Base-by-base conservation (phyloP, 352 stramenopile genomes). In the Aphanomyces euteiches region DNA sequence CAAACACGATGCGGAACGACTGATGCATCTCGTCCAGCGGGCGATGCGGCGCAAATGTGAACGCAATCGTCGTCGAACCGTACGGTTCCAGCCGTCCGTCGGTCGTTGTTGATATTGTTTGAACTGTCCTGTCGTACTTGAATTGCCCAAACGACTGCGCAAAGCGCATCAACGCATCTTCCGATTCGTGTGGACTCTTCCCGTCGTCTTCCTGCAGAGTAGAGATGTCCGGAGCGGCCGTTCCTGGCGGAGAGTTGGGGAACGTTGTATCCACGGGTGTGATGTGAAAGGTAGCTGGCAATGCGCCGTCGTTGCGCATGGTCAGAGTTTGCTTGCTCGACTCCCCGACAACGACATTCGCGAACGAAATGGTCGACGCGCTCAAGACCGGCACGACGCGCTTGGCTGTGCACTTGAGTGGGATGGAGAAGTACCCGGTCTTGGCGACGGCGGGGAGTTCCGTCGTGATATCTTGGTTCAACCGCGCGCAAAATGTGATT, bases 391-490 rank as follows among this genome's bases (percentile, higher is more conserved):
- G 90, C 0, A 92, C 79, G 0, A 85, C 80, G 34, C 93, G 94
- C 47, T 93, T 90, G 58, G 81, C 93, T 2, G 87, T 91, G 56
- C 92, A 98, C 3, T 70, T 75, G 1, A 98, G 67, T 7, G 89
- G 88, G 4, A 98, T 79, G 2, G 74, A 72, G 28, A 96, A 89
- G 3, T 86, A 72, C 3, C 90, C 90, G 0, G 89, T 97, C 15
- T 92, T 84, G 0, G 85, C 78, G n/a, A 92, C 68, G 6, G 90
- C 82, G 0, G 78, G 79, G 15, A 98, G 57, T 1, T 75, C 68
- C 5, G 74, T 82, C 3, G 85, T 73, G 13, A 98, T 81, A 57
- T 97, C 90, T 4, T 82, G 66, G 13, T 84, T 77, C 40, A 89
- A 66, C 0, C 58, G 67, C 0, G 80, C 87, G 4, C 78, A 88